These are phyloP conservation scores for Takashimella koratensis DNA, from an alignment of 1,284 basidiomycete genomes.

Conservation along the genomic window DNA sequence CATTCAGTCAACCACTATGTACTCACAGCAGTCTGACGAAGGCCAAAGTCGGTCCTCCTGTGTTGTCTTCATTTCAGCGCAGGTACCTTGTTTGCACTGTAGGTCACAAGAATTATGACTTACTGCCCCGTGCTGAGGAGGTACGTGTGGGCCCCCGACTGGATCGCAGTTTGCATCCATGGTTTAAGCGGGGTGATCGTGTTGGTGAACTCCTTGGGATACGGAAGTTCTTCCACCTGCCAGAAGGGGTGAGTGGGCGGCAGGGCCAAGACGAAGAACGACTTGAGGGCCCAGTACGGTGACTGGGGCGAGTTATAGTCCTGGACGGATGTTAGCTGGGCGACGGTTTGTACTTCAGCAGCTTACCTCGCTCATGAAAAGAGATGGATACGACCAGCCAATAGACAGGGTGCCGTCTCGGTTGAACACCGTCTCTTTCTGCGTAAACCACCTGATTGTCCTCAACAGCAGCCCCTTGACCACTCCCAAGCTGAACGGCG, in stretches of 20 bases:
- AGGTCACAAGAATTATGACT: too few relatives aligned
- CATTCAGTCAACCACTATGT: slow-evolving; percentile 45
- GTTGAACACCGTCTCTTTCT: slow-evolving; percentile 53
- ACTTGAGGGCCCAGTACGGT: slow-evolving; percentile 76
- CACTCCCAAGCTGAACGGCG: slow-evolving; percentile 62
- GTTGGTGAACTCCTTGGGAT: slow-evolving; percentile 49
- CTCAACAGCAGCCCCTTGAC: slow-evolving; percentile 67
- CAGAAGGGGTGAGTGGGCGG: slow-evolving; percentile 66
- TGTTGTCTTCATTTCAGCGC: too few relatives aligned
- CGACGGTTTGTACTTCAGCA: slow-evolving; percentile 49
- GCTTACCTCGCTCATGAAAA: slow-evolving; percentile 67
- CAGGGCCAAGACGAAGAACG: slow-evolving; percentile 63
- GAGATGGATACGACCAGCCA: slow-evolving; percentile 66
- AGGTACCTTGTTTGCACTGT: too few relatives aligned
- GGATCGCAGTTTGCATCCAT: slow-evolving; percentile 26
- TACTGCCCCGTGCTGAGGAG: slow-evolving; percentile 68
- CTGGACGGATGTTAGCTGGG: slow-evolving; percentile 14
- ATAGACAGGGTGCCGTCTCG: slow-evolving; percentile 66
- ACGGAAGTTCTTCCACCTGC: slow-evolving; percentile 54
- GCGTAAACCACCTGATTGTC: slow-evolving; percentile 66
- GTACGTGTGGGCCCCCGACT: slow-evolving; percentile 54
- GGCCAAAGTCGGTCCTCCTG: background rate
- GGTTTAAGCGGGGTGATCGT: slow-evolving; percentile 14
- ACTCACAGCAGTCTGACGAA: slow-evolving; percentile 54
- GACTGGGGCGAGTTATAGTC: slow-evolving; percentile 49